Percentiles rank a stretch among this genome's conserved stretches.
Conservation (phyloP, 2,329 filamentous ascomycete species). For the Chrysosporium queenslandicum region DNA sequence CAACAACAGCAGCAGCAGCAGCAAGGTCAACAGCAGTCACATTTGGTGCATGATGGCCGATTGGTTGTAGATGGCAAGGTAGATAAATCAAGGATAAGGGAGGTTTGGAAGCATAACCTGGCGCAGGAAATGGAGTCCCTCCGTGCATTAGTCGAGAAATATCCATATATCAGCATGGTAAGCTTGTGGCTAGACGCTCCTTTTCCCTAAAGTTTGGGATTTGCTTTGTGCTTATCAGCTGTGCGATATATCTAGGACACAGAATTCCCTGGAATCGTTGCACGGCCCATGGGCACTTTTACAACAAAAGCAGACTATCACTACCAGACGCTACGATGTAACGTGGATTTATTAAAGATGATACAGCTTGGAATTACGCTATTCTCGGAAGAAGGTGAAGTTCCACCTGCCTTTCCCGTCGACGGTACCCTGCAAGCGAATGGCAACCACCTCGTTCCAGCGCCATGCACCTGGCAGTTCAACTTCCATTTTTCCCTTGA, state of each 20-base stretch:
- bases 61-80: slow-evolving; percentile 48
- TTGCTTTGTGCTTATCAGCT: slow-evolving; percentile 16
- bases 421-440: slow-evolving; percentile 43
- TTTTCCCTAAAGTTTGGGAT: background rate
- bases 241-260: slow-evolving; percentile 59
- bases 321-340: slow-evolving; percentile 93
- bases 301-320: slow-evolving; percentile 95
- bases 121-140: slow-evolving; percentile 81
- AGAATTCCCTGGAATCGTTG: slow-evolving; percentile 95
- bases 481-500: slow-evolving; percentile 95
- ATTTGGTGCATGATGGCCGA: slow-evolving; percentile 41
- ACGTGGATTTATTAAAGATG: slow-evolving; percentile 94
- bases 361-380: slow-evolving; percentile 94
- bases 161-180: slow-evolving; percentile 97
- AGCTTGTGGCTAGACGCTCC: slow-evolving; percentile 38
- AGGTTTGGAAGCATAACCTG: slow-evolving; percentile 91
- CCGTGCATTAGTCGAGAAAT: slow-evolving; percentile 74
- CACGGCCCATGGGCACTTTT: slow-evolving; percentile 88
- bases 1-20: slow-evolving; percentile 50
- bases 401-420: slow-evolving; percentile 60
- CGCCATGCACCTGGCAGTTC: slow-evolving; percentile 95
- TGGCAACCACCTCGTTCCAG: slow-evolving; percentile 44
- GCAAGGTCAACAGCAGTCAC: slow-evolving; percentile 37
- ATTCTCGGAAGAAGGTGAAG: slow-evolving; percentile 82
- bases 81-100: slow-evolving; percentile 71